Evolutionary conservation across 345 rosid genomes (phyloP), one percentile per base, ranked within the genome.

Genomic region (Excoecaria cochinchinensis): DNA sequence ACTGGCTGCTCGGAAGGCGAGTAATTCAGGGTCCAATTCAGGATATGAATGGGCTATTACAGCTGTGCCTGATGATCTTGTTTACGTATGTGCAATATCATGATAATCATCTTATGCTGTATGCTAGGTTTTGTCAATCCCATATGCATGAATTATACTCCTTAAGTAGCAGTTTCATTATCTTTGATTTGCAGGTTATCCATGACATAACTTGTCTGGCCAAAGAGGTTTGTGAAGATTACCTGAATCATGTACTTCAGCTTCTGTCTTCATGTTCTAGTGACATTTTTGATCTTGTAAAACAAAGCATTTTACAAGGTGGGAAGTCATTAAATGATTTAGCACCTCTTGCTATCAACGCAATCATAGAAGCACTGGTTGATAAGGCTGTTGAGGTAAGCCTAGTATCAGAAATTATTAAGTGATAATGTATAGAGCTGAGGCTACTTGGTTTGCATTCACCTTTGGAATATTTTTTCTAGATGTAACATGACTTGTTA

Each of bases 341-440:
- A 59, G 60, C 84, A 78, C 97, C 97, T 74, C 61, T 62, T 68
- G 85, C 86, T 74, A 79, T 85, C 72, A 85, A 78, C 36, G 77
- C 93, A 64, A 85, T 95, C 67, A 79, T 85, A 59, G 93, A 89
- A 61, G 85, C 89, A 46, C 81, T 95, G 36, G 95, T 92, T 66
- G 93, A 93, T 56, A 92, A 88, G 83, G 89, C 98, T 77, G 93
- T 89, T 74, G 98, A 91, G 97, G 99, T 95, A 84, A 83, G 78
- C 74, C 55, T 71, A 77, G 70, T 56, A 39, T 57, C 71, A 39
- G 53, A n/a, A 46, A 59, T 40, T 42, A 56, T 31, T 60, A 11
- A 14, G 21, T 68, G 64, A 25, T 38, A 25, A 42, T 16, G 68
- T 67, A 51, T 75, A 8, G 74, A 59, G 40, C 11, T 7, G 48